Base-by-base conservation (phyloP, 2,329 filamentous ascomycete genomes). In the Clonostachys chloroleuca region DNA sequence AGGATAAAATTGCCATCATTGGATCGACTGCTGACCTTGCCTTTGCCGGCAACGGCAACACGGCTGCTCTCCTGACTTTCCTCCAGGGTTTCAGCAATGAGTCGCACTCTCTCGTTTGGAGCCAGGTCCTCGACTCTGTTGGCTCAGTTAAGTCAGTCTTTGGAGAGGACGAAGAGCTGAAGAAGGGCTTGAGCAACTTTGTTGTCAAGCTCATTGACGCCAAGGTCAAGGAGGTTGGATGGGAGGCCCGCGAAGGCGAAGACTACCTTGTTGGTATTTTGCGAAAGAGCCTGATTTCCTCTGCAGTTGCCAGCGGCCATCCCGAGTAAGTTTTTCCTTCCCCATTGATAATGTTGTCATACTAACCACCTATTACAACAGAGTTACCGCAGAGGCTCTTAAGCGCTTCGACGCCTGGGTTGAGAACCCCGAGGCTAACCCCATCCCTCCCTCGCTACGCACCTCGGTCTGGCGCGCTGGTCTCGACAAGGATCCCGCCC, bases 1-100 rank as follows among this genome's bases (percentile, higher is more conserved):
- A 92, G 63, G 94, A 99, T 70, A 95, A 94, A 73, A 96, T 97
- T 57, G 89, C 90, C 39, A 81, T 96, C 45, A 82, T 96, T 49
- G 91, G 89, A 51, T 95, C 96, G 59, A 90, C 92, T 17, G 87
- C 88, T 42, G 91, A 94, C 44, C 80, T 97, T 54, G 91, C 94
- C 36, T 83, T 95, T 51, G 88, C 94, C 49, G 94, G 94, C 18
- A 83, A 94, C 61, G 86, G 87, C 44, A 89, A 83, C 5, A 96
- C 92, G 0, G 75, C 90, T 20, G 87, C 88, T 9, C 76, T 99
- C 12, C 73, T 99, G 33, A 84, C 87, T 12, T 87, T 99, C 57
- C 70, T 96, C 12, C 82, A 95, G 64, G 87, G 87, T n/a, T 92
- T 97, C 66, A 77, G 83, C 51, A 73, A 79, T 45, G 94, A 99